phyloP scores from a whole-genome alignment of 2,329 filamentous ascomycete species.

The Tolypocladium guangdongense region DNA sequence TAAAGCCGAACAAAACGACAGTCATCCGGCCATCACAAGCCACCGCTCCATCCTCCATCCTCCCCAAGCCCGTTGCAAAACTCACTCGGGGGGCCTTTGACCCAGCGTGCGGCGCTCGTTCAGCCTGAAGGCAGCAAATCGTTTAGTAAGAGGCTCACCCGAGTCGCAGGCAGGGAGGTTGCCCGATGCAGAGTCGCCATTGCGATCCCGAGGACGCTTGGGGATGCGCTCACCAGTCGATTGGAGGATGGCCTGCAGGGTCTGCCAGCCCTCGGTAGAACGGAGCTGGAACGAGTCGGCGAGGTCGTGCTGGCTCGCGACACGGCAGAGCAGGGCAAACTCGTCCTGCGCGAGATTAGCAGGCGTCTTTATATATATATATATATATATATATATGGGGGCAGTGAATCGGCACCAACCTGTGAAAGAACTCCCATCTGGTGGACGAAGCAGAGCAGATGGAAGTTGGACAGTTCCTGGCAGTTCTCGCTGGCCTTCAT shows the following conservation, averaged over 20 bases:
- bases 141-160: slow-evolving; percentile 51
- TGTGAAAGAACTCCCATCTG: slow-evolving; percentile 72
- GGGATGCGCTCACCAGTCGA: slow-evolving; percentile 93
- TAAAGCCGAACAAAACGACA: neutral
- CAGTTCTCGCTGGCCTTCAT: slow-evolving; percentile 52
- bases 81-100: neutral
- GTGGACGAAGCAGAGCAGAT: slow-evolving; percentile 80
- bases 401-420: slow-evolving; percentile 39
- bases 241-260: slow-evolving; percentile 83
- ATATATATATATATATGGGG: no score
- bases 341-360: slow-evolving; percentile 57
- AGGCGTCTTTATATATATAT: neutral
- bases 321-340: slow-evolving; percentile 72
- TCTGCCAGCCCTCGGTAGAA: slow-evolving; percentile 87
- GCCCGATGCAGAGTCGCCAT: slow-evolving; percentile 16
- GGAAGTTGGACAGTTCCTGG: slow-evolving; percentile 78
- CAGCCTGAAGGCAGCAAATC: slow-evolving; percentile 56
- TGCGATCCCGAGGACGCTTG: slow-evolving; percentile 50
- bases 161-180: slow-evolving; percentile 19
- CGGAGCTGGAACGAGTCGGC: slow-evolving; percentile 74
- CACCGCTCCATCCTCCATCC: no score
- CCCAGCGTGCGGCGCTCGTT: slow-evolving; percentile 25
- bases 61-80: neutral
- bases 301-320: slow-evolving; percentile 71
- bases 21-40: neutral